Conservation (phyloP, 164 flowering plant species). For the Paratinospora sagittata region DNA sequence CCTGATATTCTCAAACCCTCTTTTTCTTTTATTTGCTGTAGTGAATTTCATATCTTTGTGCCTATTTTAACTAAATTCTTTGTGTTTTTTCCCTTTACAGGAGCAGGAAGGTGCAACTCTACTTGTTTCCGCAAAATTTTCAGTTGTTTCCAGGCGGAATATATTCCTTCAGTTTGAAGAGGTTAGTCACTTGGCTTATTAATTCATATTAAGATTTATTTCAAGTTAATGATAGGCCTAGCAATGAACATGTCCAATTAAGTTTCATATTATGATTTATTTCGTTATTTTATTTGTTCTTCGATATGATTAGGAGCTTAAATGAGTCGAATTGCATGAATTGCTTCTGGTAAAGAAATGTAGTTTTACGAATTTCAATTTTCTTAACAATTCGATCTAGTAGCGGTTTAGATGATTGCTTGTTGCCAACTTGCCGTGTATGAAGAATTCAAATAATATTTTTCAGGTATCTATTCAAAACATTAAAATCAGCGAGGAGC, state of each 20-base stretch:
- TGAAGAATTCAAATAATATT: slow-evolving; percentile 5
- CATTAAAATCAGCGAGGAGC: slow-evolving; percentile 62
- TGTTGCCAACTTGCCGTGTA: slow-evolving; percentile 7
- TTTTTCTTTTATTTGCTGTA: background rate
- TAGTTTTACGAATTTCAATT: no score
- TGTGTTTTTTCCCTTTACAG: slow-evolving; percentile 31
- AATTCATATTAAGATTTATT: background rate
- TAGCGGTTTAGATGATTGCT: background rate
- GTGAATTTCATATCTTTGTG: background rate
- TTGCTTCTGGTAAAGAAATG: background rate
- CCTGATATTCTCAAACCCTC: background rate
- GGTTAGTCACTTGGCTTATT: slow-evolving; percentile 37
- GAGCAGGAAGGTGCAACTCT: slow-evolving; percentile 92
- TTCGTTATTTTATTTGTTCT: background rate
- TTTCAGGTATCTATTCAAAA: slow-evolving; percentile 64
- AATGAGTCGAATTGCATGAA: background rate
- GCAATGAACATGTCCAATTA: background rate
- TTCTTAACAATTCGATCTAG: background rate
- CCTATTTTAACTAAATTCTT: background rate
- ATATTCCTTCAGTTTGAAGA: slow-evolving; percentile 86
- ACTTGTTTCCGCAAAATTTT: slow-evolving; percentile 83
- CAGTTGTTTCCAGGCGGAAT: slow-evolving; percentile 65
- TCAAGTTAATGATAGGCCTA: background rate
- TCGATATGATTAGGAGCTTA: background rate
- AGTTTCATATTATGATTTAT: background rate